Conservation (phyloP, 306 rosid genomes). For the Oxytropis ochrocephala region DNA sequence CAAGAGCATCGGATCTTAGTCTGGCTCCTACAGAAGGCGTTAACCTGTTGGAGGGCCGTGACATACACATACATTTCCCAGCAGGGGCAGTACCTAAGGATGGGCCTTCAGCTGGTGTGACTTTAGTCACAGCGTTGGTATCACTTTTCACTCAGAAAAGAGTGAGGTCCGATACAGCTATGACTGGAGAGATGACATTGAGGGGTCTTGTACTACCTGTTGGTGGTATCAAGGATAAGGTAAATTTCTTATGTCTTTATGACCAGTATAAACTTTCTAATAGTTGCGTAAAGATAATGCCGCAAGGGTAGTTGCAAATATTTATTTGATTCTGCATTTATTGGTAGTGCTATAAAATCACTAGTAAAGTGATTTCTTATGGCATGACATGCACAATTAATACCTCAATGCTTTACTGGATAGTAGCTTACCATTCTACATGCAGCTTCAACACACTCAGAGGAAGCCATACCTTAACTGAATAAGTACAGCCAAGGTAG, state of each 20-base stretch:
- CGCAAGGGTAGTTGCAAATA: background rate
- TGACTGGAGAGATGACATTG: slow-evolving; percentile 99
- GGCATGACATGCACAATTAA: background rate
- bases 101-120: slow-evolving; percentile 99
- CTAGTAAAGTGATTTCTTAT: slow-evolving; percentile 11
- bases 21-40: slow-evolving; percentile 57
- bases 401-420: background rate
- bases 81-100: slow-evolving; percentile 99
- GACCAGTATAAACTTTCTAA: background rate
- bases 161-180: slow-evolving; percentile 92
- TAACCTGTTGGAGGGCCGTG: slow-evolving; percentile 81
- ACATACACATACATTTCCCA: slow-evolving; percentile 94
- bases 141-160: slow-evolving; percentile 73
- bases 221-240: slow-evolving; percentile 99
- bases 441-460: background rate
- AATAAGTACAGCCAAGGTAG: background rate
- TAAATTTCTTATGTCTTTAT: slow-evolving; percentile 19
- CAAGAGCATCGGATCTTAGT: slow-evolving; percentile 73
- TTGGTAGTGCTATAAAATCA: background rate
- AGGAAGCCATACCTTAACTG: background rate
- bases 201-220: slow-evolving; percentile 97
- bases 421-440: background rate
- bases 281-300: background rate
- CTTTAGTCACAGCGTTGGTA: slow-evolving; percentile 92
- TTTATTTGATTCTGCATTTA: slow-evolving; percentile 13